These are phyloP conservation scores for Neospermospora avenae DNA, from an alignment of 2,329 filamentous ascomycete species.

Conservation along the genomic window DNA sequence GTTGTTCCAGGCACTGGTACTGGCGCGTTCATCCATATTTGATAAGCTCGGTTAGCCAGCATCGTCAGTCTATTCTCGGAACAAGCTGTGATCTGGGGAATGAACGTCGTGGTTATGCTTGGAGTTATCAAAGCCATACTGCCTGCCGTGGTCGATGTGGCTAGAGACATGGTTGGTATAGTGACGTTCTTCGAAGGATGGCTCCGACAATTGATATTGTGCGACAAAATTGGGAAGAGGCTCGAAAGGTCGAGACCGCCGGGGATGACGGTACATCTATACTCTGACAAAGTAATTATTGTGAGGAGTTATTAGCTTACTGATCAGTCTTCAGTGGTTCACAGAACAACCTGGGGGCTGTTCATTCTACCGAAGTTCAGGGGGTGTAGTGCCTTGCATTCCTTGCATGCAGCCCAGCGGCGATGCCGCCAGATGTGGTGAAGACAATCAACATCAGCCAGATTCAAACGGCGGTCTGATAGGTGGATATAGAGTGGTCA, in stretches of 20 bases:
- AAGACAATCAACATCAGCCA: background rate
- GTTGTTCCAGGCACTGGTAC: constrained; percentile 26
- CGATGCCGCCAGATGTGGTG: background rate
- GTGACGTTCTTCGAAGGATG: background rate
- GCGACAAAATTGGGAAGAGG: background rate
- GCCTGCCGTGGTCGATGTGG: background rate
- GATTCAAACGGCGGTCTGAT: background rate
- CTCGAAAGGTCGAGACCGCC: background rate
- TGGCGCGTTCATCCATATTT: constrained; percentile 26
- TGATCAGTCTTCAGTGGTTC: background rate
- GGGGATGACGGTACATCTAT: background rate
- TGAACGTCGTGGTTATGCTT: constrained; percentile 20
- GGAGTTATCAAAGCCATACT: constrained; percentile 9
- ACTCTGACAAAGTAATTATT: background rate
- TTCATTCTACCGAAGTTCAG: background rate
- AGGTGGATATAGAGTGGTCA: background rate
- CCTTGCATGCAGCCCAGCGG: background rate
- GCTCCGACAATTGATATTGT: background rate
- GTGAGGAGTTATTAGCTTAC: background rate
- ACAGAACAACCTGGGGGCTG: background rate
- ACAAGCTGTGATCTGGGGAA: constrained; percentile 21
- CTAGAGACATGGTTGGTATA: background rate
- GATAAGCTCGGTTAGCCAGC: constrained; percentile 21
- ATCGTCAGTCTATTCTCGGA: constrained; percentile 26
- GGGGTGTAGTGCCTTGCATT: background rate